Evolutionary conservation across 257 asterid genomes (phyloP).

Genomic region (Leptodermis oblonga): DNA sequence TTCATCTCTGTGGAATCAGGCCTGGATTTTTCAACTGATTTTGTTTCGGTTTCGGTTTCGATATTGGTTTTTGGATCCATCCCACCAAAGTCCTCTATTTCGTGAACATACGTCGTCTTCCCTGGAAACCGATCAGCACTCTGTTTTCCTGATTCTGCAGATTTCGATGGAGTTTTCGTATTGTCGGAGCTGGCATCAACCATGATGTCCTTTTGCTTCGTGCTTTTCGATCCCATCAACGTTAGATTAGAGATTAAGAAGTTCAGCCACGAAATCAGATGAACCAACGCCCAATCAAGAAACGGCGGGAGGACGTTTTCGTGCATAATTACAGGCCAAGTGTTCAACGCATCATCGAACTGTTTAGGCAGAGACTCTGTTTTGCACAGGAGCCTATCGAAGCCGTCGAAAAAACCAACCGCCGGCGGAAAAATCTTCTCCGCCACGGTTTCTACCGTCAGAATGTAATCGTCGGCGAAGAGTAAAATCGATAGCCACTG

Average conservation of each 20-base stretch:
- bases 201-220: conserved; percentile 41
- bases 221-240: conserved; percentile 17
- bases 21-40: neutral
- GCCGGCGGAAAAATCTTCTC: conserved; percentile 52
- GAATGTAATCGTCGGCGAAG: conserved; percentile 44
- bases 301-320: conserved; percentile 28
- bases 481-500: conserved; percentile 40
- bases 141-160: neutral
- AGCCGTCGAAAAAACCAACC: conserved; percentile 32
- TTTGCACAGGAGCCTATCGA: conserved; percentile 33
- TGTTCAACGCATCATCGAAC: conserved; percentile 29
- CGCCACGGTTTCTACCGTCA: conserved; percentile 23
- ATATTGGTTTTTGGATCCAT: neutral
- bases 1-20: conserved; percentile 16
- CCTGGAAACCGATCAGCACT: neutral
- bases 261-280: conserved; percentile 31
- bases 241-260: conserved; percentile 18
- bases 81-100: neutral
- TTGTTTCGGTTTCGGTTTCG: neutral
- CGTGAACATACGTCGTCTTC: conserved; percentile 1
- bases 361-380: conserved; percentile 40
- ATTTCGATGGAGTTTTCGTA: neutral
- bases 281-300: conserved; percentile 30
- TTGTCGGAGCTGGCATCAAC: conserved; percentile 24
- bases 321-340: conserved; percentile 24